A percentile compares a stretch with the other conserved stretches of the same genome.
phyloP scores from a whole-genome alignment of 2,329 filamentous ascomycete species.

The Fusarium palustre region DNA sequence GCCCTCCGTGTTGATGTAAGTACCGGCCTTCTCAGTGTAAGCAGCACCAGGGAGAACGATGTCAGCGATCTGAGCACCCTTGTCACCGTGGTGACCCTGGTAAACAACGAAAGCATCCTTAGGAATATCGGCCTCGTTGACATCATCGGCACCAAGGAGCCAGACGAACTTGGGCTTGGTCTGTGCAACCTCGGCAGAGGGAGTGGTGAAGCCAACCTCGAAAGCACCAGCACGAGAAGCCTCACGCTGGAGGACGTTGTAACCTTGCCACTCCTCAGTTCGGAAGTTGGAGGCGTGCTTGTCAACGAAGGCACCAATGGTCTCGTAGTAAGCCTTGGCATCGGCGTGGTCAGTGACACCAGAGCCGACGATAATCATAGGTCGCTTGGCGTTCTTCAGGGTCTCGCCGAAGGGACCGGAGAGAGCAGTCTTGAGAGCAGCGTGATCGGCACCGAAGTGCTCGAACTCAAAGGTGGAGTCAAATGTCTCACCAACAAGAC shows the following conservation, averaged over 20 bases:
- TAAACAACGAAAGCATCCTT: constrained; percentile 97
- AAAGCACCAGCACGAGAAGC: constrained; percentile 94
- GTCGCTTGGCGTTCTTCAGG: constrained; percentile 85
- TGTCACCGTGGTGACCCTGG: constrained; percentile 97
- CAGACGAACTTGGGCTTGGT: constrained; percentile 95
- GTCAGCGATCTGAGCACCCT: constrained; percentile 91
- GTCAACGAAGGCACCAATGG: constrained; percentile 88
- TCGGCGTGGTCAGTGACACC: constrained; percentile 91
- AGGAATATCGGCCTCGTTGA: constrained; percentile 85
- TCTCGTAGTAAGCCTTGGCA: constrained; percentile 93
- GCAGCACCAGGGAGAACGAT: constrained; percentile 93
- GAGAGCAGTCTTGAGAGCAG: constrained; percentile 85
- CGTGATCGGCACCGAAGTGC: constrained; percentile 83
- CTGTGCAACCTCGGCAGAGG: constrained; percentile 82
- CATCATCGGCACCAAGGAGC: constrained; percentile 95
- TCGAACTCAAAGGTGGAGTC: constrained; percentile 96
- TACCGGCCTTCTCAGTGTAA: constrained; percentile 96
- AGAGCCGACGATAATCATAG: constrained; percentile 97
- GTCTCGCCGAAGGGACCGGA: constrained; percentile 93
- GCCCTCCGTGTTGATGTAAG: constrained; percentile 98
- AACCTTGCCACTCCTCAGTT: constrained; percentile 94
- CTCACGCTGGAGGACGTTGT: constrained; percentile 94
- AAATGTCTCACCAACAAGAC: constrained; percentile 89
- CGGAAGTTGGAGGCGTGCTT: constrained; percentile 91
- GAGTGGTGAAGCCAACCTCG: constrained; percentile 93